Percentiles rank a stretch among this genome's conserved stretches.
Evolutionary conservation across 148 eudicot genomes (phyloP).

Genomic region (Diospyros lotus): DNA sequence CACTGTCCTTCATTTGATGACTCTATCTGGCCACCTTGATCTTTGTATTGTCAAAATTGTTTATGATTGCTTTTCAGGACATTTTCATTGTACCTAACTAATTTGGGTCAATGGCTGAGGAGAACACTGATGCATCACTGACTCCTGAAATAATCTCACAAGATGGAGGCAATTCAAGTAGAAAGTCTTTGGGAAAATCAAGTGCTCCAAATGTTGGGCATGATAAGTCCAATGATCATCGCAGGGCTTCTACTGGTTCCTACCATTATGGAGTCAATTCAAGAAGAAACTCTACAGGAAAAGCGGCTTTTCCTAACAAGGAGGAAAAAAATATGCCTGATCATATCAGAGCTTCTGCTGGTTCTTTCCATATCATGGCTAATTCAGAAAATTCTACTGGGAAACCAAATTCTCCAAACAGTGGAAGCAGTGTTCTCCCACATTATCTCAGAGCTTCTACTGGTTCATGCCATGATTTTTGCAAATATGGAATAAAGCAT

Average conservation of each 20-base stretch:
- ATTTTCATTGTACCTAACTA: constrained; percentile 2
- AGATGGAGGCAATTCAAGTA: constrained; percentile 16
- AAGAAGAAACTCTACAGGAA: constrained; percentile 19
- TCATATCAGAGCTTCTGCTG: constrained; percentile 44
- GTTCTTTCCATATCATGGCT: constrained; percentile 28
- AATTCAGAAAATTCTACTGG: constrained; percentile 22
- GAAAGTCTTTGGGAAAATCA: constrained; percentile 26
- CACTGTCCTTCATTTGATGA: constrained; percentile 4
- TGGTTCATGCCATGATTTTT: constrained; percentile 87
- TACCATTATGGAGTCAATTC: constrained; percentile 19
- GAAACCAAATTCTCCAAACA: constrained; percentile 26
- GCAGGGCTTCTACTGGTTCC: constrained; percentile 55
- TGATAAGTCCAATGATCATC: constrained; percentile 25
- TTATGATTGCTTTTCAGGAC: constrained; percentile 18
- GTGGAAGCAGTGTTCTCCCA: constrained; percentile 30
- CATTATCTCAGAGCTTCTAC: constrained; percentile 75
- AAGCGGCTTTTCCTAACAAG: constrained; percentile 20
- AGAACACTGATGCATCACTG: constrained; percentile 10
- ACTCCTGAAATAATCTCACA: constrained; percentile 15
- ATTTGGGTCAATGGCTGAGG: constrained; percentile 36
- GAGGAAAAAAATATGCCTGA: constrained; percentile 20
- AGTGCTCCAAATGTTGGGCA: constrained; percentile 17
- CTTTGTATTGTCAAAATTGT: constrained; percentile 4
- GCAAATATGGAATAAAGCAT: constrained; percentile 61
- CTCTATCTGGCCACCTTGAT: not conserved